Evolutionary conservation across 345 rosid genomes (phyloP).

Genomic region (Capsella bursapastoris): DNA sequence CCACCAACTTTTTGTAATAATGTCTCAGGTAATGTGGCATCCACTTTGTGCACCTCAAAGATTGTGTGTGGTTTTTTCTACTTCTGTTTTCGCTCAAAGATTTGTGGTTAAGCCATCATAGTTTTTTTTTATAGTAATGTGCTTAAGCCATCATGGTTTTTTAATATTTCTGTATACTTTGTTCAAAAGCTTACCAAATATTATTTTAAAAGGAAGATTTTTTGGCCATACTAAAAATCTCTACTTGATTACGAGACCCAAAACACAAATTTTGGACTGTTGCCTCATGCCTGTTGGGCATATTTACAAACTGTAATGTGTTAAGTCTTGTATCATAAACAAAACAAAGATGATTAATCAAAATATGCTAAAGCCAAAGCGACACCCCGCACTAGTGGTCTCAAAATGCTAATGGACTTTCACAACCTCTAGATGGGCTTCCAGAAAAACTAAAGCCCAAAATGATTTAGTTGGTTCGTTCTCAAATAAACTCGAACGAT

Average conservation of each 20-base stretch:
- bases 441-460: constrained; percentile 4
- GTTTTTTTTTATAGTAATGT: background rate
- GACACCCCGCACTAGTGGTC: background rate
- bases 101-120: constrained; percentile 37
- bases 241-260: background rate
- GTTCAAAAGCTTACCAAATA: background rate
- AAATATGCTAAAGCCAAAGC: background rate
- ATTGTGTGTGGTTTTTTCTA: background rate
- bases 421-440: background rate
- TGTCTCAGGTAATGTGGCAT: constrained; percentile 38
- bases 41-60: constrained; percentile 43
- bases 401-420: no score
- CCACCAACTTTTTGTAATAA: constrained; percentile 40
- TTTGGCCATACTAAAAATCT: background rate
- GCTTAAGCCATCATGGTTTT: constrained; percentile 17
- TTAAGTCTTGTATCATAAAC: no score
- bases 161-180: background rate
- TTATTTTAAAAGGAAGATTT: background rate
- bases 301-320: no score
- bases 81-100: constrained; percentile 30
- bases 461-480: background rate
- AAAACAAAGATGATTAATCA: background rate
- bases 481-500: background rate
- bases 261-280: no score
- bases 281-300: no score